Base-by-base conservation (phyloP, 345 rosid genomes). In the Rubroshorea leprosula region DNA sequence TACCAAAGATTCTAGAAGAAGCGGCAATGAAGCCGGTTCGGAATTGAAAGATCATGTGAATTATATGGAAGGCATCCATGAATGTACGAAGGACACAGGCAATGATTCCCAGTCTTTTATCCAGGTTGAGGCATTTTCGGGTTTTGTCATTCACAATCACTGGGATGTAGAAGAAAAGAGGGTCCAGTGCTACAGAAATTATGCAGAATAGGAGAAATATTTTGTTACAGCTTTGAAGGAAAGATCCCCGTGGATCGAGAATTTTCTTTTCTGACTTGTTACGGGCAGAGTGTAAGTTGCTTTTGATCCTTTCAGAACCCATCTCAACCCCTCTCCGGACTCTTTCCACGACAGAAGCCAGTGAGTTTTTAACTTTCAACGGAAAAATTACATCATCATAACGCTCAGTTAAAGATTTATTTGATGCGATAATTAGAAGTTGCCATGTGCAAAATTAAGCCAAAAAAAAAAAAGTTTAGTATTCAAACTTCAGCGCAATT, bases 21-120 rank as follows among this genome's bases (percentile, higher is more conserved):
- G 89, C 89, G 56, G 94, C 74, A 6, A 89, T 72, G 56, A 78
- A 86, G 59, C 87, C 96, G 6, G 96, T 89, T 2, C 83, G 79
- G 62, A 89, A 89, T 55, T 83, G 87, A 68, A 86, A 83, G 56
- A 82, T 55, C 26, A 90, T 83, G 19, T 68, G 95, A 63, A 83
- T 62, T 23, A 79, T 17, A 45, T 86, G 84, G 31, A 90, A 78
- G 5, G 29, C 57, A 75, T 87, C 97, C 1, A 76, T 39, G 64
- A 69, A 58, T 0, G 86, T 72, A 8, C 97, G 77, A 49, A 90
- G 71, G 49, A 83, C 45, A 18, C 83, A 74, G 13, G 89, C 85
- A 3, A 52, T 67, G 0, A 57, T 69, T 75, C 70, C 64, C 83
- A 90, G 29, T 1, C 4, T 78, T 1, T 9, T 6, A 17, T 90